These are phyloP conservation scores for Aspergillus incahuasiensis DNA, from an alignment of 495 filamentous ascomycete species.

Conservation along the genomic window DNA sequence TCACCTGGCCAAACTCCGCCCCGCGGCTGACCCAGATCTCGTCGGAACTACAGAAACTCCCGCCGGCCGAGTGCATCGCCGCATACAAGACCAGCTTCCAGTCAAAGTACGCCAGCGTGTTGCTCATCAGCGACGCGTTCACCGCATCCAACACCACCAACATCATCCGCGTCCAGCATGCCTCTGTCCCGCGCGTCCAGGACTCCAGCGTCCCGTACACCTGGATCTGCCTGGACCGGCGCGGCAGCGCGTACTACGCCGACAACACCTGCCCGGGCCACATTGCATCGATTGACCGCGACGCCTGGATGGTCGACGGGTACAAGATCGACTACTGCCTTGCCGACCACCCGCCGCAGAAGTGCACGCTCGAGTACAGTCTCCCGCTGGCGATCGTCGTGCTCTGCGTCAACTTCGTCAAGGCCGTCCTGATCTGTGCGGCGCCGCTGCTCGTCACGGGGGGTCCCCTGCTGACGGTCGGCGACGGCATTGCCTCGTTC, in stretches of 20 bases:
- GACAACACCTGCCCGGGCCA: not conserved
- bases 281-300: not conserved
- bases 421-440: constrained; percentile 4
- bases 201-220: not conserved
- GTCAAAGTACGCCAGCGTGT: not conserved
- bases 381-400: constrained; percentile 6
- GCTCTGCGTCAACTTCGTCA: constrained; percentile 3
- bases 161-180: not conserved
- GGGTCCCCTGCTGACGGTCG: constrained; percentile 7
- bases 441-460: not conserved
- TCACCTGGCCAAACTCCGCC: too few relatives aligned
- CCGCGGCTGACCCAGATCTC: not conserved
- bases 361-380: constrained; percentile 12
- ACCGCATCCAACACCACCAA: not conserved
- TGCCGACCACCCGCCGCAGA: not conserved
- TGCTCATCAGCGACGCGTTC: not conserved
- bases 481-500: constrained; percentile 17
- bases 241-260: not conserved
- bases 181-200: not conserved
- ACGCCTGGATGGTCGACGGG: not conserved
- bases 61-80: not conserved
- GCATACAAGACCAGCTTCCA: constrained; percentile 2
- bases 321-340: not conserved
- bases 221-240: not conserved
- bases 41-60: not conserved